phyloP scores from a whole-genome alignment of 345 rosid species.

The Zanthoxylum bungeanum region DNA sequence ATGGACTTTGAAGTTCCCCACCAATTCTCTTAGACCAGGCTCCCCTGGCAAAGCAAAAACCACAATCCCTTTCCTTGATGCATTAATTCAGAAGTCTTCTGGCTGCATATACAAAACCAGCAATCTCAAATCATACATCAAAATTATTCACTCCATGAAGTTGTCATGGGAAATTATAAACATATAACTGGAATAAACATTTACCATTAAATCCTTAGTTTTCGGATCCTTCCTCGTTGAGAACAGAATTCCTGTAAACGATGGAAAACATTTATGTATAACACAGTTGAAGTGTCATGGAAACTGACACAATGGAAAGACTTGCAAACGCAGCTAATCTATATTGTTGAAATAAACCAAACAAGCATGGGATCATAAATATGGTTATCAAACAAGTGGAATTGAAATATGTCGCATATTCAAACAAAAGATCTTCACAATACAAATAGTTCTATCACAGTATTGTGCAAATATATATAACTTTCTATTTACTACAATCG shows the following conservation, averaged over 20 bases:
- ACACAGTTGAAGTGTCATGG: neutral
- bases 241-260: slow-evolving; percentile 63
- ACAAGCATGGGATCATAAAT: neutral
- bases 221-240: slow-evolving; percentile 74
- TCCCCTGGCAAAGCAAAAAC: slow-evolving; percentile 94
- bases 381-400: neutral
- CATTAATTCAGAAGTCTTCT: slow-evolving; percentile 88
- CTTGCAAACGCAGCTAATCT: neutral
- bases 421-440: neutral
- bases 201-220: slow-evolving; percentile 79
- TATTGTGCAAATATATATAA: neutral
- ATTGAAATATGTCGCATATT: neutral
- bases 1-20: slow-evolving; percentile 85
- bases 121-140: slow-evolving; percentile 12
- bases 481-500: neutral
- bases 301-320: neutral
- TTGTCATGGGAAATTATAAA: neutral
- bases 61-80: slow-evolving; percentile 84
- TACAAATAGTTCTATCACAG: neutral
- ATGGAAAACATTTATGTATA: slow-evolving; percentile 15
- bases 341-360: neutral
- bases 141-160: neutral
- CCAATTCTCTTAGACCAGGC: slow-evolving; percentile 80
- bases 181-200: neutral
- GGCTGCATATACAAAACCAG: slow-evolving; percentile 46